Percentiles rank a stretch among this genome's conserved stretches.
phyloP scores from a whole-genome alignment of 169 alveolate genomes.

The Theileria parva region DNA sequence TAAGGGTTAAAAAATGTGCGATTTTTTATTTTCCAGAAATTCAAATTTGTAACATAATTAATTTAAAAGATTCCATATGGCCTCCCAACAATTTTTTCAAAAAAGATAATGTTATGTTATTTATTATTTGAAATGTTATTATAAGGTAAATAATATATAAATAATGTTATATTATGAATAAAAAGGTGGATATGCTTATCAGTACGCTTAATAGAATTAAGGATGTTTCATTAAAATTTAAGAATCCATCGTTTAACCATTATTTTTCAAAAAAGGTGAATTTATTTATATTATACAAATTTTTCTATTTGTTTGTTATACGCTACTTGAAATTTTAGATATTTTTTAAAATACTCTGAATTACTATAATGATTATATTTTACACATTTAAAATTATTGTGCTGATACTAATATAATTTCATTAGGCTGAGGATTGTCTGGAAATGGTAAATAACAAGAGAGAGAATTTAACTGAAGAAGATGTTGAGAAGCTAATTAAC shows the following conservation, averaged over 20 bases:
- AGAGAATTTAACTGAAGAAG: constrained; percentile 23
- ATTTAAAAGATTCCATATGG: neutral
- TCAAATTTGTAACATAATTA: neutral
- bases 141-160: neutral
- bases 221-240: constrained; percentile 43
- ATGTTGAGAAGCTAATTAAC: constrained; percentile 35
- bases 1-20: neutral
- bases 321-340: too few relatives aligned
- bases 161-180: constrained; percentile 10
- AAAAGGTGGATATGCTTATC: constrained; percentile 26
- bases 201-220: constrained; percentile 34
- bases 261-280: constrained; percentile 57
- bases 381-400: neutral
- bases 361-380: neutral
- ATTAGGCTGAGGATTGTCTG: constrained; percentile 53
- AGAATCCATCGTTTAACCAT: constrained; percentile 47
- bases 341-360: too few relatives aligned
- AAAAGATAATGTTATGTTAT: neutral
- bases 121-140: neutral
- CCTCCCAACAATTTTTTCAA: neutral
- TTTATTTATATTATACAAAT: neutral
- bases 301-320: neutral
- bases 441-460: constrained; percentile 21
- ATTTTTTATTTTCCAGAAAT: neutral
- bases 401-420: neutral